Conservation (phyloP, 306 rosid species). For the Dalbergia cochinchinensis region DNA sequence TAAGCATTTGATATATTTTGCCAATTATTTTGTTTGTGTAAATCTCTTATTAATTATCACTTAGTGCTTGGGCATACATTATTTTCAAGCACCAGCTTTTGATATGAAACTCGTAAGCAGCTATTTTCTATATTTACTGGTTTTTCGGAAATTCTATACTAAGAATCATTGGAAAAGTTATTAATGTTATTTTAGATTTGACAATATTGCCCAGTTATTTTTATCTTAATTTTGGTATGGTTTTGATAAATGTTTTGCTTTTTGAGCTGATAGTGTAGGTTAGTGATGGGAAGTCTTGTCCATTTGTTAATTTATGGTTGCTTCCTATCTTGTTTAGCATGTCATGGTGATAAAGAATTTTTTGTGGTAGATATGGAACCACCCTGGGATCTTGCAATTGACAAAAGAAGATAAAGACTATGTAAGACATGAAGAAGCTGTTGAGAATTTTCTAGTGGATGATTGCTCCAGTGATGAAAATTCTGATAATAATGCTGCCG, state of each 20-base stretch:
- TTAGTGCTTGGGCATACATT: slow-evolving; percentile 8
- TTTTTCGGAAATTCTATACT: not conserved
- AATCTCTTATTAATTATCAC: slow-evolving; percentile 10
- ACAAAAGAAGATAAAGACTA: slow-evolving; percentile 79
- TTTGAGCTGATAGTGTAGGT: slow-evolving; percentile 22
- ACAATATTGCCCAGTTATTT: slow-evolving; percentile 27
- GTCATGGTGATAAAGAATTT: slow-evolving; percentile 35
- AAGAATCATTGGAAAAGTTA: not conserved
- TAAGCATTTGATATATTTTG: not conserved
- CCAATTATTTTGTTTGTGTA: not conserved
- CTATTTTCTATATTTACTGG: not conserved
- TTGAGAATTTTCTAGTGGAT: slow-evolving; percentile 91
- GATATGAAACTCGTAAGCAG: not conserved
- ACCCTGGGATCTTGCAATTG: slow-evolving; percentile 97
- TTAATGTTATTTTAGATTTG: not conserved
- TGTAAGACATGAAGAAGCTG: slow-evolving; percentile 74
- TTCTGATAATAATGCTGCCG: slow-evolving; percentile 71
- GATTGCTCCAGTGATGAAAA: slow-evolving; percentile 96
- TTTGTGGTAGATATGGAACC: slow-evolving; percentile 92
- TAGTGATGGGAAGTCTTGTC: slow-evolving; percentile 27
- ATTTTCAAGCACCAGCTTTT: slow-evolving; percentile 11
- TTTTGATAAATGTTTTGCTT: slow-evolving; percentile 7
- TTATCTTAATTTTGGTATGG: slow-evolving; percentile 27
- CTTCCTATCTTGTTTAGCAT: slow-evolving; percentile 39
- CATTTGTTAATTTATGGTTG: slow-evolving; percentile 28